A percentile compares a stretch with the other conserved stretches of the same genome.
phyloP scores from a whole-genome alignment of 1,284 basidiomycete genomes.

The Tilletia walkeri region DNA sequence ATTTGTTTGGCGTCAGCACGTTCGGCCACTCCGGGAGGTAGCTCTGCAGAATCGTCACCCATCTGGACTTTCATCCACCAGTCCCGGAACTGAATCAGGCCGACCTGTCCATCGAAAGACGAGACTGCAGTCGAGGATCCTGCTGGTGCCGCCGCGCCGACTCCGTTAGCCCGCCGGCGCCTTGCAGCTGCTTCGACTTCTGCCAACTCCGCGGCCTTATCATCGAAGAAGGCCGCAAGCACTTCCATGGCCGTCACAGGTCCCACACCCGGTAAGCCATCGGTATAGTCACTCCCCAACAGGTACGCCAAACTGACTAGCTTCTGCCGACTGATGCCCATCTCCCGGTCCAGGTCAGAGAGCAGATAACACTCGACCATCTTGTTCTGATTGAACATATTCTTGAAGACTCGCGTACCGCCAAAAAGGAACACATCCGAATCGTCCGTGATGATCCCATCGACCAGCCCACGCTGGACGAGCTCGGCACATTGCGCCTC shows the following conservation, averaged over 20 bases:
- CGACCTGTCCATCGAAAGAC: slow-evolving; percentile 61
- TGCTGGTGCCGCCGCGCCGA: background rate
- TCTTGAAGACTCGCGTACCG: slow-evolving; percentile 87
- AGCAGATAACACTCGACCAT: slow-evolving; percentile 93
- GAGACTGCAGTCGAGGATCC: background rate
- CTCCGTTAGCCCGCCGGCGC: background rate
- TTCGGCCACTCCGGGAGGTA: background rate
- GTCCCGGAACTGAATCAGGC: slow-evolving; percentile 78
- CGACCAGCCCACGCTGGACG: slow-evolving; percentile 77
- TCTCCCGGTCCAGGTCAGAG: slow-evolving; percentile 79
- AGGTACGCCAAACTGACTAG: slow-evolving; percentile 88
- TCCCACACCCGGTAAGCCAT: slow-evolving; percentile 90
- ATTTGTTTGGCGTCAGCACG: slow-evolving; percentile 35
- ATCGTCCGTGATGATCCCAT: slow-evolving; percentile 98
- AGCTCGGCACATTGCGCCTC: slow-evolving; percentile 98
- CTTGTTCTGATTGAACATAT: slow-evolving; percentile 99
- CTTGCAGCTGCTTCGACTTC: background rate
- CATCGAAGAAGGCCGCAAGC: slow-evolving; percentile 30
- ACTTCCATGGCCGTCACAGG: slow-evolving; percentile 92
- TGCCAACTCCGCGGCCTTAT: slow-evolving; percentile 1
- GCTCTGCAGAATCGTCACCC: slow-evolving; percentile 65
- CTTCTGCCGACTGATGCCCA: slow-evolving; percentile 81
- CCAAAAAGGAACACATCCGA: slow-evolving; percentile 99
- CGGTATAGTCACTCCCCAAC: slow-evolving; percentile 93
- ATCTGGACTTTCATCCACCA: slow-evolving; percentile 97